phyloP scores from a whole-genome alignment of 2,329 filamentous ascomycete genomes.

The Aspergillus sp. region DNA sequence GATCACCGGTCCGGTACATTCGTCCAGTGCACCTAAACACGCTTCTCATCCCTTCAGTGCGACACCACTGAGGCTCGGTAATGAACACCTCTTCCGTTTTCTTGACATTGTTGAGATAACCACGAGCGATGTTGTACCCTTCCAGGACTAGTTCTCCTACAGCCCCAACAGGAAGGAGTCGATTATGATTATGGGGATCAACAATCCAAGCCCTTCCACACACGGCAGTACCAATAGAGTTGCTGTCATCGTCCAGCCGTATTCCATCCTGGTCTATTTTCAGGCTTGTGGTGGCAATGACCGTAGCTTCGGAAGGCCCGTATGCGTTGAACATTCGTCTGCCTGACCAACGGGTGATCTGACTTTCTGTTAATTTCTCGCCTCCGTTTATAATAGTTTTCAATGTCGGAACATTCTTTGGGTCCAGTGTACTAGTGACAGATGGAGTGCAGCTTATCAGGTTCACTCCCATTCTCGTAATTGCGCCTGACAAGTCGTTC shows the following conservation, averaged over 20 bases:
- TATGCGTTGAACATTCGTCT: constrained; percentile 49
- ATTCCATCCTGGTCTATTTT: constrained; percentile 32
- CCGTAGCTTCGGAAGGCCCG: constrained; percentile 42
- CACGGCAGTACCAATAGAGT: constrained; percentile 36
- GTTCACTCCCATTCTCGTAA: constrained; percentile 53
- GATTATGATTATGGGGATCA: constrained; percentile 37
- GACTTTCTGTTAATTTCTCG: constrained; percentile 44
- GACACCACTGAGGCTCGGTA: constrained; percentile 33
- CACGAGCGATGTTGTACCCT: constrained; percentile 46
- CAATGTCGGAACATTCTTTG: constrained; percentile 45
- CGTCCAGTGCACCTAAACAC: constrained; percentile 28
- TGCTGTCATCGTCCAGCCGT: constrained; percentile 29
- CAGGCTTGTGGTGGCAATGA: constrained; percentile 33
- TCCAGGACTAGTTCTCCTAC: constrained; percentile 51
- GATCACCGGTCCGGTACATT: constrained; percentile 41
- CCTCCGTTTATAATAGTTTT: constrained; percentile 46
- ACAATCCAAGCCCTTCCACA: constrained; percentile 41
- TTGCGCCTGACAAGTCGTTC: constrained; percentile 52
- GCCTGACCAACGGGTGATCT: constrained; percentile 47
- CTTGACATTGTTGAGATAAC: constrained; percentile 41
- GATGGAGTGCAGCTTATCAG: constrained; percentile 60
- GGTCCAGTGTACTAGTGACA: constrained; percentile 52
- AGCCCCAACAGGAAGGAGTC: constrained; percentile 44
- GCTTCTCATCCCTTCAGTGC: constrained; percentile 17
- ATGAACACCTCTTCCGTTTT: constrained; percentile 39